Conservation (phyloP, 306 rosid species). For the Sicyos baderoa region DNA sequence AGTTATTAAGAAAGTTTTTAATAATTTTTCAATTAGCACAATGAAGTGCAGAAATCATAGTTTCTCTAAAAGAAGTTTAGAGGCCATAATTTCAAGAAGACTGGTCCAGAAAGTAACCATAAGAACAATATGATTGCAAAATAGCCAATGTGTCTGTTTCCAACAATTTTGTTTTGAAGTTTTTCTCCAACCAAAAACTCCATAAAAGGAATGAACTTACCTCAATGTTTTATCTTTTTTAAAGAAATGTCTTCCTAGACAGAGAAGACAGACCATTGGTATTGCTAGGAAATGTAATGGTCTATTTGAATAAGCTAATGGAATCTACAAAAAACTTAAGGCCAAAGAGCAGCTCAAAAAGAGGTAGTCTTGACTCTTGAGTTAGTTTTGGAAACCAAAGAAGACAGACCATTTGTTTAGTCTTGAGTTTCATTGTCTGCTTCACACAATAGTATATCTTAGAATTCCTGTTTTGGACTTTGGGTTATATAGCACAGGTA, state of each 20-base stretch:
- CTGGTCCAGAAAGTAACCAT: neutral
- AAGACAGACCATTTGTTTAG: too few relatives aligned
- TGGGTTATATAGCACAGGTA: too few relatives aligned
- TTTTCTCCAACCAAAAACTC: neutral
- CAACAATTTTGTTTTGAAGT: neutral
- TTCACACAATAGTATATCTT: neutral
- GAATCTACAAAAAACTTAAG: neutral
- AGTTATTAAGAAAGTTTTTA: neutral
- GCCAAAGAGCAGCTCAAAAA: neutral
- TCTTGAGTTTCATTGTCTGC: constrained; percentile 7
- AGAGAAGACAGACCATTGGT: neutral
- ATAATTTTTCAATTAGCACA: neutral
- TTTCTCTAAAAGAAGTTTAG: too few relatives aligned
- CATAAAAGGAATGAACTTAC: neutral
- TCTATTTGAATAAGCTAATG: neutral
- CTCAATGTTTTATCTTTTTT: constrained; percentile 1
- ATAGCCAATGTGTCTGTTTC: neutral
- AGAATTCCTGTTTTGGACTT: too few relatives aligned
- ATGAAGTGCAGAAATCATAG: too few relatives aligned
- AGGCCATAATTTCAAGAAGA: neutral
- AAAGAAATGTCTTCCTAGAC: neutral
- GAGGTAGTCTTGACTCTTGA: neutral
- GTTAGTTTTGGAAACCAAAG: neutral
- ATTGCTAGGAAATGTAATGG: neutral
- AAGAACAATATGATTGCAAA: neutral